Evolutionary conservation across 106 monocot species (phyloP), one percentile per base, ranked within the genome.

Genomic region (Platanthera guangdongensis): DNA sequence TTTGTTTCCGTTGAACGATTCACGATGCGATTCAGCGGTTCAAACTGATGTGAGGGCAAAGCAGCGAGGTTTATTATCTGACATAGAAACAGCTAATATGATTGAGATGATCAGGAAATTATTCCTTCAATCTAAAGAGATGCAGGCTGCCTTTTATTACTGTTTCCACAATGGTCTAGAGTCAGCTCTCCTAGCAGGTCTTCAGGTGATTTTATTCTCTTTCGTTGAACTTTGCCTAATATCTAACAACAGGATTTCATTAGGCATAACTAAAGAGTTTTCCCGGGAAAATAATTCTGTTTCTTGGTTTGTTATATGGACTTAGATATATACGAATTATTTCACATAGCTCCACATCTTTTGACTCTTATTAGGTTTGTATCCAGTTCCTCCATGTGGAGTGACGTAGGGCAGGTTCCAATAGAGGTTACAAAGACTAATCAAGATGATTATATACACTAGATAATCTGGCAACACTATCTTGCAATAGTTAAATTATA

Each of bases 141-240:
- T 99, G 65, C 99, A 99, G 77, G 55, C 85, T 82, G 87, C 94
- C 10, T 64, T 99, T 63, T 92, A 90, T 78, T 85, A 88, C 64
- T 99, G 99, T 74, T 84, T 99, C 79, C 94, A 88, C 80, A 94
- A 94, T 87, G 99, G 99, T 53, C 80, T 90, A 60, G 99, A 99
- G 81, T 94, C 99, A 50, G 86, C 91, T 64, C 74, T 99, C 0
- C 78, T 83, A 87, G 99, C 99, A 75, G 77, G 82, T 74, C 82
- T 99, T 82, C 94, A 97, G 96, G 96, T 96, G 13, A 72, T 45
- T 74, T 30, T 55, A 65, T 65, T 32, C 5, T 46, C 47, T 70
- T 18, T 0, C 4, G 47, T 70, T 18, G 67, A 9, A 15, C 28
- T 14, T 14, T 53, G 14, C 14, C 53, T 7, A 53, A 4, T 65